A percentile compares a stretch with the other conserved stretches of the same genome.
Conservation (phyloP, 441 rosid species). For the Populus trichocarpa region DNA sequence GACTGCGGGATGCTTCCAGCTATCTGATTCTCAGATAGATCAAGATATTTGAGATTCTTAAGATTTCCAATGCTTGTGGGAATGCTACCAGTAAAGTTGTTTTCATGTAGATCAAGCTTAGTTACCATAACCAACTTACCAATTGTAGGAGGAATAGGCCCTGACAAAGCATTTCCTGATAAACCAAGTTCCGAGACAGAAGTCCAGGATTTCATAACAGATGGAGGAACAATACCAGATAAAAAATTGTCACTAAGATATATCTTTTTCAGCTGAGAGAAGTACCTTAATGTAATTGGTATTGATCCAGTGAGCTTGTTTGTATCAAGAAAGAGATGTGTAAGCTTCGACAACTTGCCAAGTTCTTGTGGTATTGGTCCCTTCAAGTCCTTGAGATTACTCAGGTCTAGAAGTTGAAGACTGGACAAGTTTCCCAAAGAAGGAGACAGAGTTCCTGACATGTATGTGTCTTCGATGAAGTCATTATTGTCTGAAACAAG, state of each 20-base stretch:
- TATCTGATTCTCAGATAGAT: slow-evolving; percentile 42
- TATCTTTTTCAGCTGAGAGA: slow-evolving; percentile 29
- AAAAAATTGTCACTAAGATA: slow-evolving; percentile 35
- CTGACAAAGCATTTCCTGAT: slow-evolving; percentile 42
- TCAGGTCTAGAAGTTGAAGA: slow-evolving; percentile 49
- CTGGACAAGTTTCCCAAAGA: slow-evolving; percentile 42
- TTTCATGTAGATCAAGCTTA: slow-evolving; percentile 43
- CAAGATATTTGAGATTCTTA: slow-evolving; percentile 35
- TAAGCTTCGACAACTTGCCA: slow-evolving; percentile 31
- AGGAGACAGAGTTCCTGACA: slow-evolving; percentile 48
- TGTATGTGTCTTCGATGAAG: slow-evolving; percentile 36
- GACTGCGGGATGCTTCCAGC: slow-evolving; percentile 41
- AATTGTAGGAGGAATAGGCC: slow-evolving; percentile 33
- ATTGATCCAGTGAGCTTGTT: slow-evolving; percentile 49
- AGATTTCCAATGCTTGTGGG: slow-evolving; percentile 41
- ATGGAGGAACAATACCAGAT: slow-evolving; percentile 32
- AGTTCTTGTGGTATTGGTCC: slow-evolving; percentile 45
- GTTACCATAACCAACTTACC: slow-evolving; percentile 29
- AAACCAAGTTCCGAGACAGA: slow-evolving; percentile 40
- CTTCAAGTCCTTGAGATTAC: slow-evolving; percentile 44
- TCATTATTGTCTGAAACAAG: slow-evolving; percentile 23
- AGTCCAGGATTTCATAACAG: slow-evolving; percentile 25
- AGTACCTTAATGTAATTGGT: slow-evolving; percentile 34
- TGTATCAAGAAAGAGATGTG: slow-evolving; percentile 36
- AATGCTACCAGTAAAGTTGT: slow-evolving; percentile 39